These are phyloP conservation scores for Boletus pseudo-olivaceus DNA, from an alignment of 768 basidiomycete species.

Conservation along the genomic window DNA sequence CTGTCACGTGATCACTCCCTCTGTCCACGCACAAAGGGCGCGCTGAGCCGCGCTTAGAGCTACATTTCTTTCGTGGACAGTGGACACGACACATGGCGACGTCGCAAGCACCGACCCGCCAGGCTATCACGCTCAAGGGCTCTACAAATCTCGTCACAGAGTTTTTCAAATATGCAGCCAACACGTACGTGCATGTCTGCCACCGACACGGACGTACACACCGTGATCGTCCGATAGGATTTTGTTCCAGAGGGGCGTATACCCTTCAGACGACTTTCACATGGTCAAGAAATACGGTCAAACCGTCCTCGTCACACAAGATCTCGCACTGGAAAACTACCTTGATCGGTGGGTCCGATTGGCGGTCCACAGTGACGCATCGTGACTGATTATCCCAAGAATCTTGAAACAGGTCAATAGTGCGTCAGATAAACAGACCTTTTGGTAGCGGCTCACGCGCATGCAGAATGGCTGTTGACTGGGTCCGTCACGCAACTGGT, in stretches of 20 bases:
- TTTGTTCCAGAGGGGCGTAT: constrained; percentile 94
- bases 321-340: constrained; percentile 90
- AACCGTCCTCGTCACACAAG: constrained; percentile 91
- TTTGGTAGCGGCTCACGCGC: background rate
- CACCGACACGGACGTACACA: background rate
- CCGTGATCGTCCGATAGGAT: constrained; percentile 49
- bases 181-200: constrained; percentile 61
- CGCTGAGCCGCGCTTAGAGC: no score
- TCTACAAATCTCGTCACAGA: constrained; percentile 92
- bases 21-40: background rate
- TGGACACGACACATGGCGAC: constrained; percentile 37
- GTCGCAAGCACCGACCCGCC: constrained; percentile 49
- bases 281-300: constrained; percentile 99
- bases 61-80: background rate
- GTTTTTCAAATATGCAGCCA: constrained; percentile 99
- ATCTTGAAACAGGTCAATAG: constrained; percentile 92
- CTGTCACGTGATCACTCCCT: background rate
- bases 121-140: constrained; percentile 92
- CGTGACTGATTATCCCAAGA: constrained; percentile 37
- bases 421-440: constrained; percentile 38
- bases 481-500: constrained; percentile 93
- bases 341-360: constrained; percentile 58
- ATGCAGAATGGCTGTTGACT: constrained; percentile 86
- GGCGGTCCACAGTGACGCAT: background rate
- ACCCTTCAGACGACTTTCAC: constrained; percentile 97